Conservation (phyloP, 1,139 yeast species). For the Geotrichum restrictum region DNA sequence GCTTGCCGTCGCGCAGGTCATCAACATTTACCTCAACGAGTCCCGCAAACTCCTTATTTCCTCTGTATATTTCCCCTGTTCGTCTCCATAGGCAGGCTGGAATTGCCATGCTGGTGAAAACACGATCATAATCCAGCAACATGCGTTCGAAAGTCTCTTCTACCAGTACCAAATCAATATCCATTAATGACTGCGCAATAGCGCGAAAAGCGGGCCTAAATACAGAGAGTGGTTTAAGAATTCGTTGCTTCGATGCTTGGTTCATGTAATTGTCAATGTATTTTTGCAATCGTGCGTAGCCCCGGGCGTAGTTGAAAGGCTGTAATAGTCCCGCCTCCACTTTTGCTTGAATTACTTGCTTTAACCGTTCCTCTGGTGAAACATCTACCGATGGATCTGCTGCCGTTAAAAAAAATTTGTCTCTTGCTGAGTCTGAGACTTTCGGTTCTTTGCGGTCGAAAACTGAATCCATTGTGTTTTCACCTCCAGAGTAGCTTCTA, state of each 20-base stretch:
- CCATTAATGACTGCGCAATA: slow-evolving; percentile 83
- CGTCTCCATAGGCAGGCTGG: slow-evolving; percentile 97
- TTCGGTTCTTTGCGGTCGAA: slow-evolving; percentile 12
- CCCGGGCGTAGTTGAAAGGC: slow-evolving; percentile 91
- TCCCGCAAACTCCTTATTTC: slow-evolving; percentile 93
- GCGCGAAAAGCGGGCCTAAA: slow-evolving; percentile 93
- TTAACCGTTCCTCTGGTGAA: slow-evolving; percentile 88
- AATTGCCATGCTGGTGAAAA: slow-evolving; percentile 93
- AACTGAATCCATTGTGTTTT: not conserved
- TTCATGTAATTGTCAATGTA: slow-evolving; percentile 92
- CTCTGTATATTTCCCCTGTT: slow-evolving; percentile 92
- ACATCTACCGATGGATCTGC: slow-evolving; percentile 95
- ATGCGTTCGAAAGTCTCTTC: slow-evolving; percentile 92
- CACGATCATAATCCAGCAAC: slow-evolving; percentile 88
- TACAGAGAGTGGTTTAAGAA: slow-evolving; percentile 75
- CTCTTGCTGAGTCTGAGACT: slow-evolving; percentile 67
- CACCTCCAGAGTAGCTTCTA: not conserved
- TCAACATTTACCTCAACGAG: slow-evolving; percentile 86
- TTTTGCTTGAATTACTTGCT: slow-evolving; percentile 90
- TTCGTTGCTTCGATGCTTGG: slow-evolving; percentile 75
- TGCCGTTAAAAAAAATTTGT: slow-evolving; percentile 89
- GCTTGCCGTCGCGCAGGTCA: slow-evolving; percentile 84
- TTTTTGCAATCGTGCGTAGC: slow-evolving; percentile 81
- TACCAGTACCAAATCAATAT: slow-evolving; percentile 83
- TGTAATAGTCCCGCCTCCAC: slow-evolving; percentile 86